phyloP scores from a whole-genome alignment of 2,329 filamentous ascomycete genomes.

The Ophiostoma fasciatum region DNA sequence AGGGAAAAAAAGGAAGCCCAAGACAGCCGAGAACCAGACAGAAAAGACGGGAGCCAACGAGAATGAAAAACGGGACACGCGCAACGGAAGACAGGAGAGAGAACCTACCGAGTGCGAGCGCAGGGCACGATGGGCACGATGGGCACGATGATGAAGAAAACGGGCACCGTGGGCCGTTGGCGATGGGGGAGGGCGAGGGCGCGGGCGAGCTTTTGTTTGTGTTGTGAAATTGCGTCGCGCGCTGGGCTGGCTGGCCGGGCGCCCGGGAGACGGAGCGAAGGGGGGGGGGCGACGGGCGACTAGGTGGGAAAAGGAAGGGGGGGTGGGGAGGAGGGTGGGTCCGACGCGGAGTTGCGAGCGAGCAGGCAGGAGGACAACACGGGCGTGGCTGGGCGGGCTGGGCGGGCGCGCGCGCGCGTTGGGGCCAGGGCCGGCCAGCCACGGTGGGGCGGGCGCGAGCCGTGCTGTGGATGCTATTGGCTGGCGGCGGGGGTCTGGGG shows the following conservation, averaged over 20 bases:
- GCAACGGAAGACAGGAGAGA: too few species aligned
- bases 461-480: conserved; percentile 1
- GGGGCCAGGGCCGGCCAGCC: neutral
- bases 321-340: conserved; percentile 5
- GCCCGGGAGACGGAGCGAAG: conserved; percentile 10
- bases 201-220: conserved; percentile 11
- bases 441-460: conserved; percentile 3
- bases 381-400: neutral
- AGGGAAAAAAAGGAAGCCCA: neutral
- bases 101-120: conserved; percentile 7
- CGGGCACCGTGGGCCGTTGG: conserved; percentile 7
- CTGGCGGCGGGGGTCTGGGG: neutral
- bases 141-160: conserved; percentile 8
- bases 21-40: neutral
- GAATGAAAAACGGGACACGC: too few species aligned
- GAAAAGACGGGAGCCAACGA: too few species aligned
- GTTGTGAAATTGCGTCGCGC: conserved; percentile 9
- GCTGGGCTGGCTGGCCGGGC: too few species aligned
- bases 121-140: conserved; percentile 8
- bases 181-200: conserved; percentile 5
- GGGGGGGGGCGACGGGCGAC: too few species aligned
- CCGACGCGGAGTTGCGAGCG: neutral
- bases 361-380: neutral
- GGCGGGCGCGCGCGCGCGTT: neutral
- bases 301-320: conserved; percentile 2